Base-by-base conservation (phyloP, 208 protist genomes). In the Naegleria gruberi region DNA sequence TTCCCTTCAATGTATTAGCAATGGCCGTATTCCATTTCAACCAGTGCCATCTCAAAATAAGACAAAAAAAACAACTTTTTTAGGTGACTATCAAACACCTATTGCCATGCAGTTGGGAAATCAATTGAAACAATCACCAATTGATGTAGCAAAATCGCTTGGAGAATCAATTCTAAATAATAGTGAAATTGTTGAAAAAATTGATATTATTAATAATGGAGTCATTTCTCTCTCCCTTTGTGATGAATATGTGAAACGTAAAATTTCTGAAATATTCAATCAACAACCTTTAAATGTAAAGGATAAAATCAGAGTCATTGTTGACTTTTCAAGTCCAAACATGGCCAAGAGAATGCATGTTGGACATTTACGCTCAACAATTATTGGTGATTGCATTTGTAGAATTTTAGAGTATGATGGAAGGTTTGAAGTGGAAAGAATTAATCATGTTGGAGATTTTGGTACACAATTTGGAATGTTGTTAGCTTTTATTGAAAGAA, bases 291-390 rank as follows among this genome's bases (percentile, higher is more conserved):
- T n/a, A 81, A 81, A 81, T 30, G 30, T 30, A 81, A 81, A n/a
- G n/a, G 51, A 65, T 65, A 90, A 43, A 65, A 65, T 65, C 51
- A 65, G 30, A 65, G 94, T 99, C 23, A 91, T 98, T 74, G 96
- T 99, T 8, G 98, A 99, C 94, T 99, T 98, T 94, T 98, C 97
- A 1, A 98, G 97, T 51, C 98, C 98, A 40, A 99, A 99, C 94
- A 98, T 99, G 89, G 98, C 98, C 47, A 99, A 99, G 95, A 96
- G 98, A 92, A 99, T 99, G 98, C 98, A 99, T 93, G 98, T 99
- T 12, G 98, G 97, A 43, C 98, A 99, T 92, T 94, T 98, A 15
- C 97, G 98, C 51, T 99, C 98, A 41, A 99, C 98, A 73, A 99
- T 99, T 93, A 99, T 99, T 92, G 98, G 98, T 84, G 98, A 99